Conservation (phyloP, 176 grass and related monocot genomes). For the Oryza longistaminata region DNA sequence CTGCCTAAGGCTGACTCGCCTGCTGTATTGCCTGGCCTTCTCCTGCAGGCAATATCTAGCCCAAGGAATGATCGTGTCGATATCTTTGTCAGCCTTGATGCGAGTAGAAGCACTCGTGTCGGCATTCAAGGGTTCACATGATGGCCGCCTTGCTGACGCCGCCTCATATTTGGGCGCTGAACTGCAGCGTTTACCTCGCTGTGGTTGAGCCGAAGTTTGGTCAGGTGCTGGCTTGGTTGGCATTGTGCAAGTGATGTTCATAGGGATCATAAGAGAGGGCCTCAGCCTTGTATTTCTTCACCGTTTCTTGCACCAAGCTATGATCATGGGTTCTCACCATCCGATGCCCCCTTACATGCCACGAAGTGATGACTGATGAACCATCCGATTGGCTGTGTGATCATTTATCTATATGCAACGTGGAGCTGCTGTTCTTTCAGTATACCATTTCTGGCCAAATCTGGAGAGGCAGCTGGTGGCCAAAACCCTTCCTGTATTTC, state of each 20-base stretch:
- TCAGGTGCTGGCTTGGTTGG: not conserved
- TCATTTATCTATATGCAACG: not conserved
- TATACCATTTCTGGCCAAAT: conserved; percentile 18
- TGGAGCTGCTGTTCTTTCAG: not conserved
- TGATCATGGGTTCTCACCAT: conserved; percentile 22
- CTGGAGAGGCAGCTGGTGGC: not conserved
- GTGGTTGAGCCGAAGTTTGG: conserved; percentile 50
- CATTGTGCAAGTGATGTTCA: conserved; percentile 15
- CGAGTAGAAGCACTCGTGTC: conserved; percentile 71
- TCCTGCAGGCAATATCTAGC: conserved; percentile 83
- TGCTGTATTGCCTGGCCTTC: conserved; percentile 83
- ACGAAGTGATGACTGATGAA: not conserved
- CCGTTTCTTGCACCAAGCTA: conserved; percentile 9
- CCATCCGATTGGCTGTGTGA: not conserved
- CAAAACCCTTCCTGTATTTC: conserved; percentile 14
- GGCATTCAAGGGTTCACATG: conserved; percentile 59
- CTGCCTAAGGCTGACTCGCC: conserved; percentile 51
- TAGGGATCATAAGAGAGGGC: not conserved
- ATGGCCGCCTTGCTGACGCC: conserved; percentile 61
- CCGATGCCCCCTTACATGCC: conserved; percentile 18
- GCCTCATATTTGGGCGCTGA: conserved; percentile 57
- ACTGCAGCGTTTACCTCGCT: conserved; percentile 82
- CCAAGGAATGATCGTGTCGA: conserved; percentile 91
- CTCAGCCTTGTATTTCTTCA: conserved; percentile 3
- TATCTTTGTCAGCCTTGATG: conserved; percentile 66